Evolutionary conservation across 257 asterid species (phyloP).

Genomic region (Nemophila menziesii): DNA sequence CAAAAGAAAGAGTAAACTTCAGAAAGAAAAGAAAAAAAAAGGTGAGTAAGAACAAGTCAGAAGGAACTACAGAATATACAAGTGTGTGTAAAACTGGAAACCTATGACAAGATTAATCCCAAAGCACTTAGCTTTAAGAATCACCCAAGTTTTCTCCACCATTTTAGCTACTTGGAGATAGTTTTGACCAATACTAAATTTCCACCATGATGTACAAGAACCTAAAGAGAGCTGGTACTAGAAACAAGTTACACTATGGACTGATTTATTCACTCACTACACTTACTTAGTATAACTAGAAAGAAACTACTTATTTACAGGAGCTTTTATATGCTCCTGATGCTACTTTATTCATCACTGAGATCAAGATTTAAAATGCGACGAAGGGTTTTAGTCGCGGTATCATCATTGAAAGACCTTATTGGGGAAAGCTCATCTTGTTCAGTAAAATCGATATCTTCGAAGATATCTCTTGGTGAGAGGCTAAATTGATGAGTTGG

Average conservation of each 20-base stretch:
- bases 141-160: constrained; percentile 11
- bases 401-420: constrained; percentile 38
- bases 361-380: constrained; percentile 93
- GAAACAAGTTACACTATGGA: constrained; percentile 15
- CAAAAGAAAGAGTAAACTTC: neutral
- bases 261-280: constrained; percentile 31
- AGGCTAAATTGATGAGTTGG: constrained; percentile 52
- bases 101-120: constrained; percentile 17
- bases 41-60: constrained; percentile 12
- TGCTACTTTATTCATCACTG: constrained; percentile 37
- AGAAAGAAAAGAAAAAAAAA: constrained; percentile 1
- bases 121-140: constrained; percentile 8
- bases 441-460: constrained; percentile 34
- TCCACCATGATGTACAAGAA: constrained; percentile 16
- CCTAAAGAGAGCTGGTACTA: constrained; percentile 12
- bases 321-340: constrained; percentile 24
- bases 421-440: constrained; percentile 23
- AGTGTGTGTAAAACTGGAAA: constrained; percentile 10
- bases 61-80: constrained; percentile 38
- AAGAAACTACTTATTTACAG: constrained; percentile 33
- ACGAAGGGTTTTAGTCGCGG: constrained; percentile 80
- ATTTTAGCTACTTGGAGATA: constrained; percentile 20
- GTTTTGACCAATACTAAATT: constrained; percentile 27
- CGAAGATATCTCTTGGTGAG: constrained; percentile 31
- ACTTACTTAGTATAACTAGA: constrained; percentile 15